A percentile compares a stretch with the other conserved stretches of the same genome.
Evolutionary conservation across 2,329 filamentous ascomycete genomes (phyloP).

Genomic region (Davidsoniella australis): DNA sequence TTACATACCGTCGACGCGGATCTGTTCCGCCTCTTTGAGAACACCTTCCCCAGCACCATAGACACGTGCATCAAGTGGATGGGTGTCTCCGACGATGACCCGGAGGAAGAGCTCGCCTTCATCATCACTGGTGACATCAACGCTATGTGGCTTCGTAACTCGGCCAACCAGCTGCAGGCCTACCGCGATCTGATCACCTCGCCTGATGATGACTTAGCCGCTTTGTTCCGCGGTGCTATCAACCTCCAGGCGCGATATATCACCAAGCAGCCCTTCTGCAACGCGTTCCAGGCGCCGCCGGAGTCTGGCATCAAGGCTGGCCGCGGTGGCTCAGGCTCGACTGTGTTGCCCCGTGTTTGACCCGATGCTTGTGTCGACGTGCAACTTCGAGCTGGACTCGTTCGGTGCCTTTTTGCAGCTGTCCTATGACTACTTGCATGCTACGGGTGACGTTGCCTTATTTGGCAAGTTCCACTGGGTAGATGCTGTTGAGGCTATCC

Average conservation of each 20-base stretch:
- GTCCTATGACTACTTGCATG: conserved; percentile 56
- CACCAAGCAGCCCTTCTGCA: conserved; percentile 61
- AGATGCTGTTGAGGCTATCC: conserved; percentile 49
- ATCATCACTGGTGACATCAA: conserved; percentile 75
- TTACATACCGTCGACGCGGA: conserved; percentile 30
- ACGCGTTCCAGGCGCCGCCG: conserved; percentile 73
- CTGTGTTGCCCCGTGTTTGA: conserved; percentile 14
- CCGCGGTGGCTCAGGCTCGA: conserved; percentile 11
- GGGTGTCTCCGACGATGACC: conserved; percentile 34
- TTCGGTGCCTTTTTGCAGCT: conserved; percentile 74
- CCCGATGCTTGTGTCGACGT: conserved; percentile 47
- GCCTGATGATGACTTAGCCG: conserved; percentile 38
- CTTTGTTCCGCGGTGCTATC: conserved; percentile 52
- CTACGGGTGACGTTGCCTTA: conserved; percentile 50
- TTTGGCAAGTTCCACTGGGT: conserved; percentile 59
- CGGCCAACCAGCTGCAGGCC: conserved; percentile 57
- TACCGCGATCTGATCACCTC: conserved; percentile 41
- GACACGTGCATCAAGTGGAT: conserved; percentile 74
- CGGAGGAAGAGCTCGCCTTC: conserved; percentile 50
- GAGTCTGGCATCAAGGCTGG: conserved; percentile 47
- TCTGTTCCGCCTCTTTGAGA: conserved; percentile 64
- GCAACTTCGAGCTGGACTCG: conserved; percentile 85
- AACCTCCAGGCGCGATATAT: conserved; percentile 56
- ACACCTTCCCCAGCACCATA: conserved; percentile 67
- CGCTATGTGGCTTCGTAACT: conserved; percentile 79